Conservation (phyloP, 2,329 filamentous ascomycete species). For the Exophiala calicioides region DNA sequence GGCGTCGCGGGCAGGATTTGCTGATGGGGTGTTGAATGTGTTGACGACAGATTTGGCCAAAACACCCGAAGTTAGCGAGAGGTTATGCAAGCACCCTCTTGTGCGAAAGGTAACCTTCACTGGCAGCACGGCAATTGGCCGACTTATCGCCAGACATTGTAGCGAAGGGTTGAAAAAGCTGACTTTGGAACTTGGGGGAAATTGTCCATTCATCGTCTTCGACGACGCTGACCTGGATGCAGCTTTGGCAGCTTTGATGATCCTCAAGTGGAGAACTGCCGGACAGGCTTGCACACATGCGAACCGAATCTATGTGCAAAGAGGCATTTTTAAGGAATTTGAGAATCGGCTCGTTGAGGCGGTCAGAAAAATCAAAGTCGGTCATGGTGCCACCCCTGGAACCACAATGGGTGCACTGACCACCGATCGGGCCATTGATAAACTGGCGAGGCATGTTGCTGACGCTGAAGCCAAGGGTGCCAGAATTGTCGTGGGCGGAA, state of each 20-base stretch:
- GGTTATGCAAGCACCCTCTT: constrained; percentile 57
- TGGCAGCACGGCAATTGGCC: constrained; percentile 61
- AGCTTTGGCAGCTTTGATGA: constrained; percentile 43
- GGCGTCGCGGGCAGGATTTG: constrained; percentile 58
- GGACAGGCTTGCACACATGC: constrained; percentile 49
- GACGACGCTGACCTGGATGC: constrained; percentile 63
- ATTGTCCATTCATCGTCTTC: constrained; percentile 66
- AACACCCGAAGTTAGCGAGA: constrained; percentile 44
- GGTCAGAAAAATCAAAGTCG: constrained; percentile 57
- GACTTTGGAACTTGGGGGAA: constrained; percentile 65
- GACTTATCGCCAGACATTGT: constrained; percentile 62
- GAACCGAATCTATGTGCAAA: constrained; percentile 49
- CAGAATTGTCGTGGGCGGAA: constrained; percentile 41
- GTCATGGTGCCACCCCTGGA: constrained; percentile 57
- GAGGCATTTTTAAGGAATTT: constrained; percentile 53
- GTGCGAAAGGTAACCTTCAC: constrained; percentile 64
- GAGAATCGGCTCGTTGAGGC: constrained; percentile 55
- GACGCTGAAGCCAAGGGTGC: constrained; percentile 63
- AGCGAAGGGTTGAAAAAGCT: constrained; percentile 63
- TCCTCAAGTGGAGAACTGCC: constrained; percentile 46
- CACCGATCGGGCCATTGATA: constrained; percentile 57
- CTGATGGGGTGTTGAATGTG: constrained; percentile 62
- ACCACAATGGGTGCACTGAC: constrained; percentile 64
- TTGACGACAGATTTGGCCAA: constrained; percentile 54
- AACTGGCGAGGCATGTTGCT: constrained; percentile 60